Evolutionary conservation across 495 filamentous ascomycete genomes (phyloP).

Genomic region (Halenospora varia): DNA sequence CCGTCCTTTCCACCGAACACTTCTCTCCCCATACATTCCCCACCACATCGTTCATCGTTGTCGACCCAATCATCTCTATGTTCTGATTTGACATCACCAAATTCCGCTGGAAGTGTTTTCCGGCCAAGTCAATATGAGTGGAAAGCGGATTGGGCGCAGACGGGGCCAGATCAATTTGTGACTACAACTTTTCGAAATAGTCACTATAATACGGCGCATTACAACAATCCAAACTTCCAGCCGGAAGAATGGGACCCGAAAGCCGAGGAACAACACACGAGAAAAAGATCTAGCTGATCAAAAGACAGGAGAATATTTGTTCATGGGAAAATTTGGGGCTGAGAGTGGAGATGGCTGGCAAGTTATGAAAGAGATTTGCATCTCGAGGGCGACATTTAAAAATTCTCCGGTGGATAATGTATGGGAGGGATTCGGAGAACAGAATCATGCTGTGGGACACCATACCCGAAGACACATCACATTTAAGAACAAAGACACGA

Average conservation of each 20-base stretch:
- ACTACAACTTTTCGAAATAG: constrained; percentile 55
- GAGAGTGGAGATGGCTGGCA: too few relatives aligned
- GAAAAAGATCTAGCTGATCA: not conserved
- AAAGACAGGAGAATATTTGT: too few relatives aligned
- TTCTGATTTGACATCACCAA: constrained; percentile 14
- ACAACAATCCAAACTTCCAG: constrained; percentile 80
- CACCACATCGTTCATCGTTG: constrained; percentile 18
- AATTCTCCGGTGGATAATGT: not conserved
- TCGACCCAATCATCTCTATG: constrained; percentile 4
- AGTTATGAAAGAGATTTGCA: not conserved
- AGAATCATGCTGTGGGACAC: not conserved
- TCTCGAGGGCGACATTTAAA: too few relatives aligned
- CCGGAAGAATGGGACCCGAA: constrained; percentile 52
- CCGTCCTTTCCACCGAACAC: constrained; percentile 25
- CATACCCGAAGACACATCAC: not conserved
- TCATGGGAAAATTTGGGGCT: not conserved
- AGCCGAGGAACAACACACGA: constrained; percentile 15
- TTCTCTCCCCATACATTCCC: constrained; percentile 30
- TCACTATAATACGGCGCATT: constrained; percentile 80
- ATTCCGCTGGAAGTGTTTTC: constrained; percentile 22
- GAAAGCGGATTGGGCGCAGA: constrained; percentile 39
- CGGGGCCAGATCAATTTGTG: constrained; percentile 43
- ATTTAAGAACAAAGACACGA: not conserved
- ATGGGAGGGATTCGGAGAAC: not conserved
- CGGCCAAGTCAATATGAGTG: constrained; percentile 33